A percentile compares a stretch with the other conserved stretches of the same genome.
Conservation (phyloP, 495 filamentous ascomycete species). For the Xylaria grammica region DNA sequence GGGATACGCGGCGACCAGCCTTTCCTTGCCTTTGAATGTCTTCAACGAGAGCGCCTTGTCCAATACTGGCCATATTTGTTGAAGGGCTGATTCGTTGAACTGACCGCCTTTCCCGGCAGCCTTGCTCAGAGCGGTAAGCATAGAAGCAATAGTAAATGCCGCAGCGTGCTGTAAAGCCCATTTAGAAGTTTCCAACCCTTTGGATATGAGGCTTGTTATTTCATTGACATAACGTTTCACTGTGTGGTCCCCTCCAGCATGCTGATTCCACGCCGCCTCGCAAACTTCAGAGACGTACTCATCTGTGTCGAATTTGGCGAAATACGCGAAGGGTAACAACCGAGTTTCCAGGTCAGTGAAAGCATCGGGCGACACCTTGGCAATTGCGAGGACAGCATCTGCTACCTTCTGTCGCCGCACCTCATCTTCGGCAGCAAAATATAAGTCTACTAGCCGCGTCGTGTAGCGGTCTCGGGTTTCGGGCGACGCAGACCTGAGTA, state of each 20-base stretch:
- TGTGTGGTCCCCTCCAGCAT: constrained; percentile 81
- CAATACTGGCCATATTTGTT: constrained; percentile 77
- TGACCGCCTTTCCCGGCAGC: constrained; percentile 50
- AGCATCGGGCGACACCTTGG: constrained; percentile 86
- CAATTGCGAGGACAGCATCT: constrained; percentile 77
- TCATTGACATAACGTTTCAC: constrained; percentile 84
- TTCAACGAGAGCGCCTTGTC: constrained; percentile 82
- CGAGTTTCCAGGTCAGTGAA: constrained; percentile 77
- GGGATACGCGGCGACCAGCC: constrained; percentile 82
- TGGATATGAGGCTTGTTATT: constrained; percentile 69
- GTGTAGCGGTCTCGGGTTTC: constrained; percentile 71
- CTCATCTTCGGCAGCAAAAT: constrained; percentile 80
- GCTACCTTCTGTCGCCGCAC: constrained; percentile 72
- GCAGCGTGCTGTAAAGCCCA: constrained; percentile 92
- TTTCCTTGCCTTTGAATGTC: constrained; percentile 94
- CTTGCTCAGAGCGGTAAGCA: constrained; percentile 63
- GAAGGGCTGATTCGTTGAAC: constrained; percentile 60
- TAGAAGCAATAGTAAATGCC: constrained; percentile 77
- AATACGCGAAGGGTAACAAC: constrained; percentile 84
- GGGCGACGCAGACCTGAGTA: constrained; percentile 75
- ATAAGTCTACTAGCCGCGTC: constrained; percentile 69
- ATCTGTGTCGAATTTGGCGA: constrained; percentile 83
- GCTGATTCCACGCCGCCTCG: constrained; percentile 84
- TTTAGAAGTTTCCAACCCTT: constrained; percentile 73
- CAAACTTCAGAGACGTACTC: constrained; percentile 77